phyloP scores from a whole-genome alignment of 106 monocot species.

The Allium sativum region DNA sequence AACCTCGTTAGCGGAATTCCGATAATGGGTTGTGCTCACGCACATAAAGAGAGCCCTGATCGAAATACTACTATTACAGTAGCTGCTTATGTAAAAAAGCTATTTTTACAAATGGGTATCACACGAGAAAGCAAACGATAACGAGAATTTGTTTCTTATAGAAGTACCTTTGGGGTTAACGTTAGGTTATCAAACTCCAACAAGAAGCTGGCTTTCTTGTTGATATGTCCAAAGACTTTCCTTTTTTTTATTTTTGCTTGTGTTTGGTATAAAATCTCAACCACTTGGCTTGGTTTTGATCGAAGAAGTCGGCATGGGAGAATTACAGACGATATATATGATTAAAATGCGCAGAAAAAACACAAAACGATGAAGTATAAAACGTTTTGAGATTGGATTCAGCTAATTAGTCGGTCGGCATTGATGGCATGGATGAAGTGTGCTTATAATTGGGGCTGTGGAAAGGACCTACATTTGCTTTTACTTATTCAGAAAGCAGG shows the following conservation, averaged over 20 bases:
- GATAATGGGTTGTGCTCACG: not conserved
- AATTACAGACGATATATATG: not conserved
- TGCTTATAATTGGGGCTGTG: too few relatives aligned
- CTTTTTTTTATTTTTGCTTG: not conserved
- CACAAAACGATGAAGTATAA: not conserved
- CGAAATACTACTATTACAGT: not conserved
- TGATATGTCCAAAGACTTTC: conserved; percentile 5
- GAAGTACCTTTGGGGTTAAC: conserved; percentile 7
- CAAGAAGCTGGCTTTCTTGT: conserved; percentile 3
- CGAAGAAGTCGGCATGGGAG: conserved; percentile 2
- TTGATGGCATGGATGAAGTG: not conserved
- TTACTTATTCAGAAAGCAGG: too few relatives aligned
- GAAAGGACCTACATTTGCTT: too few relatives aligned
- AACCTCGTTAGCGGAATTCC: not conserved
- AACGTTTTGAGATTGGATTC: not conserved
- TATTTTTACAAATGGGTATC: conserved; percentile 1
- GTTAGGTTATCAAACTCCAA: conserved; percentile 7
- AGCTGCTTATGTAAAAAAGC: not conserved
- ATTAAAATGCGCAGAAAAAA: not conserved
- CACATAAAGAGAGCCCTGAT: not conserved
- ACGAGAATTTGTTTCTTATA: not conserved
- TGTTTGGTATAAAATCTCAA: not conserved
- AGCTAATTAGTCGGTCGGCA: not conserved
- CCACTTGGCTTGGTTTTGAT: not conserved
- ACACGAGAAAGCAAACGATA: not conserved